These are phyloP conservation scores for Isatis lusitanica DNA, from an alignment of 441 rosid species.

Conservation along the genomic window DNA sequence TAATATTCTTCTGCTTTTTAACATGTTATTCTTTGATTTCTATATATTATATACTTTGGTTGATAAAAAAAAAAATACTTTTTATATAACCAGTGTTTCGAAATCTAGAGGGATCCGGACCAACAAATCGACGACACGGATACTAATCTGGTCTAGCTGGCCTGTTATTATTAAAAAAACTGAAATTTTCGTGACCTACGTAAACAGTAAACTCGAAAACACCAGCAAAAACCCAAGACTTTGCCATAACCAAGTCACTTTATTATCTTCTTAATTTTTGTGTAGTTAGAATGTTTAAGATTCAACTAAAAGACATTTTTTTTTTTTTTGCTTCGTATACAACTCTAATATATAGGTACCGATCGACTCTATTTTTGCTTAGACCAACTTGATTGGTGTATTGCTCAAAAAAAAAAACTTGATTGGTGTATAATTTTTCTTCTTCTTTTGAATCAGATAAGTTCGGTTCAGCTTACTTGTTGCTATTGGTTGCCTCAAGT, in stretches of 20 bases:
- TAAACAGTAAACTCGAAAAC: neutral
- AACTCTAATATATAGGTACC: neutral
- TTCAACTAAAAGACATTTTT: no score
- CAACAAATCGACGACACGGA: neutral
- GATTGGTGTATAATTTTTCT: neutral
- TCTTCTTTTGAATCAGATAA: neutral
- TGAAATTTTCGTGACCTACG: neutral
- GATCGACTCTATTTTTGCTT: neutral
- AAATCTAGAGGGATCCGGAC: neutral
- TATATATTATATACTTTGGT: neutral
- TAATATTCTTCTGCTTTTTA: slow-evolving; percentile 9
- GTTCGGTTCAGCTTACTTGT: neutral
- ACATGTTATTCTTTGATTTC: slow-evolving; percentile 11
- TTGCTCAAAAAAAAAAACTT: no score
- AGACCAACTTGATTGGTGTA: neutral
- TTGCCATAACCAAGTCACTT: neutral
- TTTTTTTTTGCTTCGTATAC: no score
- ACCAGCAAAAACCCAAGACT: neutral
- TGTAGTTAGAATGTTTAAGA: neutral
- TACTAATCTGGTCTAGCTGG: neutral
- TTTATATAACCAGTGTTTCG: neutral
- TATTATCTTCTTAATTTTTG: neutral
- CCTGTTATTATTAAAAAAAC: neutral
- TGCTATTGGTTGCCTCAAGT: neutral
- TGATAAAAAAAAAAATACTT: neutral